A percentile compares a stretch with the other conserved stretches of the same genome.
These are phyloP conservation scores for Pouteria campechiana DNA, from an alignment of 179 eudicot species.

Conservation along the genomic window DNA sequence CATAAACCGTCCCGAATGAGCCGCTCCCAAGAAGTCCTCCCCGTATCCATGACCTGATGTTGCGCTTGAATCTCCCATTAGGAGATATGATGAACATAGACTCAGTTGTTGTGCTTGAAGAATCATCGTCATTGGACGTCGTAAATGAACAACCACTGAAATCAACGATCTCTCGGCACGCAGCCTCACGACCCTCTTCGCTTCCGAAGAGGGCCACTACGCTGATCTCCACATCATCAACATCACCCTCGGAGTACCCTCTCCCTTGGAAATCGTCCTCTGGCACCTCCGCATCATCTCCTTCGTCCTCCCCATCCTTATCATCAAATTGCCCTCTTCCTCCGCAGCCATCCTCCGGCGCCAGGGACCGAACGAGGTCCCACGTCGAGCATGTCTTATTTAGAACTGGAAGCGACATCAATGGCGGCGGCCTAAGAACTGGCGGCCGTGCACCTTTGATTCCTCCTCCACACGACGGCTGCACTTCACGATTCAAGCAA, in stretches of 20 bases:
- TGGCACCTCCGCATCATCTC: background rate
- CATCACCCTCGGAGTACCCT: conserved; percentile 7
- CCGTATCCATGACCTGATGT: conserved; percentile 49
- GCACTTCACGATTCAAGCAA: background rate
- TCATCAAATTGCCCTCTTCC: too few species aligned
- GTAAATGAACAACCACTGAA: conserved; percentile 33
- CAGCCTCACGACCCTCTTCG: background rate
- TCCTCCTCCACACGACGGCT: conserved; percentile 17
- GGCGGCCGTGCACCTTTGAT: conserved; percentile 60
- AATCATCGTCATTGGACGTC: conserved; percentile 36
- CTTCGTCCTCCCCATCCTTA: conserved; percentile 11
- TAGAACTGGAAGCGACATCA: conserved; percentile 18
- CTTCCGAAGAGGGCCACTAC: too few species aligned
- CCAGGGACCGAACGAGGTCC: conserved; percentile 40
- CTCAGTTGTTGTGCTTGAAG: conserved; percentile 25
- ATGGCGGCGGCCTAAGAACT: conserved; percentile 46
- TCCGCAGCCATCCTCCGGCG: too few species aligned
- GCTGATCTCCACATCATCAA: conserved; percentile 11
- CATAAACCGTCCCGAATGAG: conserved; percentile 76
- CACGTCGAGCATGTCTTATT: conserved; percentile 44
- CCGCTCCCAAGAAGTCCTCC: conserved; percentile 61
- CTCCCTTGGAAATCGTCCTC: too few species aligned
- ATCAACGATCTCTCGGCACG: conserved; percentile 1
- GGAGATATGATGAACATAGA: conserved; percentile 37
- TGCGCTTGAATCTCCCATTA: conserved; percentile 21